A percentile compares a stretch with the other conserved stretches of the same genome.
These are phyloP conservation scores for Plantago coronopus DNA, from an alignment of 305 asterid species.

Conservation along the genomic window DNA sequence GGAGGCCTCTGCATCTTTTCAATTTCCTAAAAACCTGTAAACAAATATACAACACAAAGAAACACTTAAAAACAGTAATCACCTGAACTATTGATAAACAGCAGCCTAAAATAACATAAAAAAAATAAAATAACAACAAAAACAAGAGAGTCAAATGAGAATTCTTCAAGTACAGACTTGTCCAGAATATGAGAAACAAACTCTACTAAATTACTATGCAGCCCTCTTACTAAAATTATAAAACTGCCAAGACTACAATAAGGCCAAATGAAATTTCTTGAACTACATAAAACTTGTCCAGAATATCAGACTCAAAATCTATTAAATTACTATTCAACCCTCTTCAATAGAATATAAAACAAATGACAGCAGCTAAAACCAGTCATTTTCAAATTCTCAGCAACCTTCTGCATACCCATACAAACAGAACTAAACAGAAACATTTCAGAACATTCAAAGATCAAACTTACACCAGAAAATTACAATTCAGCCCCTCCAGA, in stretches of 20 bases:
- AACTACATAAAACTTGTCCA: no score
- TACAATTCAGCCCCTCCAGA: not conserved
- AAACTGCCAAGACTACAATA: not conserved
- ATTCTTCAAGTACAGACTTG: not conserved
- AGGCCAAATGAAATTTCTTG: not conserved
- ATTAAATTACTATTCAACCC: not conserved
- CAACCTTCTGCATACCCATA: no score
- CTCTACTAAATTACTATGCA: not conserved
- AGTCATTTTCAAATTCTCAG: no score
- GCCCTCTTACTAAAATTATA: not conserved
- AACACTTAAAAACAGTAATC: conserved; percentile 9
- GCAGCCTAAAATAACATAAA: not conserved
- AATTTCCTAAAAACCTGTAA: conserved; percentile 24
- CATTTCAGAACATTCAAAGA: not conserved
- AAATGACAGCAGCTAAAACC: no score
- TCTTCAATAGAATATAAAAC: not conserved
- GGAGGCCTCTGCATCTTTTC: conserved; percentile 63
- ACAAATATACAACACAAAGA: conserved; percentile 9
- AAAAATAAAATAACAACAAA: not conserved
- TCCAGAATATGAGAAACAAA: not conserved
- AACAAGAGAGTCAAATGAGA: not conserved
- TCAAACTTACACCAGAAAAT: not conserved
- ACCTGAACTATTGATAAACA: conserved; percentile 8
- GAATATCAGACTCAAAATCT: not conserved
- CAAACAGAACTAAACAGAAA: not conserved